phyloP scores from a whole-genome alignment of 2,329 filamentous ascomycete genomes.

The Alternaria viburni region DNA sequence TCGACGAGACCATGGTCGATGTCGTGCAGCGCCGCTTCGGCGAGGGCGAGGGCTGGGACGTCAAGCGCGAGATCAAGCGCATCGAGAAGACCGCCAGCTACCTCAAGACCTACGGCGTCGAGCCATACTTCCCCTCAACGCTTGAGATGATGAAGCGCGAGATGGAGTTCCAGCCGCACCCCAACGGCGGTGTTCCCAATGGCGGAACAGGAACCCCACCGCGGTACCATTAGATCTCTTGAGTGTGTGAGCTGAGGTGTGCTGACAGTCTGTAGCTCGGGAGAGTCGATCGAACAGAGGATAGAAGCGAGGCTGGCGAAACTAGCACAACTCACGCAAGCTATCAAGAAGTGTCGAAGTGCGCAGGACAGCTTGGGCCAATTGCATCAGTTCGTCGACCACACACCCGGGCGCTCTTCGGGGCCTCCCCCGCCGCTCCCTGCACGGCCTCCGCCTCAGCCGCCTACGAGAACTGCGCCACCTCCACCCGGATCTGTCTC shows the following conservation, averaged over 20 bases:
- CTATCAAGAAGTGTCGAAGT: background rate
- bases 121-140: slow-evolving; percentile 61
- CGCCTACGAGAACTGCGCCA: background rate
- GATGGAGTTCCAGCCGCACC: slow-evolving; percentile 40
- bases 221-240: slow-evolving; percentile 41
- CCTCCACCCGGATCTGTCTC: background rate
- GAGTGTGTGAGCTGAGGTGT: slow-evolving; percentile 17
- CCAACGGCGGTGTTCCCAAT: slow-evolving; percentile 28
- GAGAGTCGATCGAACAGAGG: background rate
- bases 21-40: slow-evolving; percentile 59
- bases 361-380: background rate
- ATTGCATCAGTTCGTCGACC: background rate
- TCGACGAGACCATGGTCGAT: slow-evolving; percentile 60
- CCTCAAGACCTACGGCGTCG: slow-evolving; percentile 58
- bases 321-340: background rate
- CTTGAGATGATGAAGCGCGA: slow-evolving; percentile 57
- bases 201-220: slow-evolving; percentile 42
- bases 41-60: slow-evolving; percentile 60
- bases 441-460: background rate
- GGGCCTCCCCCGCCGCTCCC: background rate
- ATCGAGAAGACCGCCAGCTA: slow-evolving; percentile 63
- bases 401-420: background rate
- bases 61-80: slow-evolving; percentile 60
- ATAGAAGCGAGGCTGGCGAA: background rate
- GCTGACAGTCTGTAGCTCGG: slow-evolving; percentile 9